Evolutionary conservation across 2,329 filamentous ascomycete genomes (phyloP), one percentile per base, ranked within the genome.

Genomic region (Colletotrichum musae): DNA sequence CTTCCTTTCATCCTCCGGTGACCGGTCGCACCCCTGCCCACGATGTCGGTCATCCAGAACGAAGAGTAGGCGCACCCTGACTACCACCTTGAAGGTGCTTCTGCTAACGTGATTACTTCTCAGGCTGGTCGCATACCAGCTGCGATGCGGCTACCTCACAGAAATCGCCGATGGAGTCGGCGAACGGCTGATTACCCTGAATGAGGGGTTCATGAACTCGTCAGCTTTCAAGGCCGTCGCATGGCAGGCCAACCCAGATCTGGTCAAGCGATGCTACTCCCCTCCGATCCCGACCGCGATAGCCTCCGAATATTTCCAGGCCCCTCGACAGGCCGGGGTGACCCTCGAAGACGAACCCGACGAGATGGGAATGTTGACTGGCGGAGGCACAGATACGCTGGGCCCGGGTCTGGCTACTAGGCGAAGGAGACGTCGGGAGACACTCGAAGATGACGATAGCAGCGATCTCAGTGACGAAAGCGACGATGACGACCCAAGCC

Each of bases 391-490:
- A 59, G 91, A 94, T 74, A 93, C 91, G 0, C 84, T 93, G 58
- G 92, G 91, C 0, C 91, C 91, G 1, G 89, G 88, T 41, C 86
- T 90, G 74, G 88, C 90, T 39, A 91, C 88, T 61, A 91, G 92
- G 77, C 87, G 92, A 72, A 87, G 92, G 72, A 81, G 88, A 71
- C 85, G 89, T 61, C 84, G 92, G 70, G 92, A 95, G 79, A 91
- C 93, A 78, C 88, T 94, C 83, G 92, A 94, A 73, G 93, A 96
- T 75, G 93, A 94, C 67, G 93, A 95, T 76, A 96, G 93, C 79
- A 95, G 93, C 76, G 93, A 95, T 74, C 82, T 95, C 62, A 94
- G 91, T 77, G 93, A 96, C 75, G 93, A 95, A 73, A 95, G 93
- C 74, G 93, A 96, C 58, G 92, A 94, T 65, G 87, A 90, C 71